Evolutionary conservation across 768 basidiomycete genomes (phyloP), one percentile per base, ranked within the genome.

Genomic region (Termitomyces bulborhizus): DNA sequence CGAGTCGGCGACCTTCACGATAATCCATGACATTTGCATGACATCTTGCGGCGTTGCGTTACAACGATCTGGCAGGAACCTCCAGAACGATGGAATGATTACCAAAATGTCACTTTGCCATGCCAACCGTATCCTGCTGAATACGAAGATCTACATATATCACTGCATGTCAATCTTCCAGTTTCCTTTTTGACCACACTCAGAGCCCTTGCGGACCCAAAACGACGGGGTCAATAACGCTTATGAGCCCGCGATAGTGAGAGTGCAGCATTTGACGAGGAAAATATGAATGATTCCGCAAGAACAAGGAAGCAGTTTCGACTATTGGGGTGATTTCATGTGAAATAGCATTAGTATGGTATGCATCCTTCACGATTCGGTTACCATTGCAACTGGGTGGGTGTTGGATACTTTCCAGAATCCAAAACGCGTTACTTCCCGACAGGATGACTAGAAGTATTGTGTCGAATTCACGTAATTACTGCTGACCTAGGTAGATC

Each of bases 401-500:
- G 21, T 13, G 34, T 24, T 36, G 16, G 8, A 29, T 45, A 4
- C 4, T 45, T 29, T 45, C 44, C 8, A 45, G 44, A 45, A 45
- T 27, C 21, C 13, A 24, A 5, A n/a, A 21, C 16, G 9, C 15
- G 26, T 26, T 49, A 16, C 24, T 37, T 15, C 24, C 13, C 21
- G 26, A n/a, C 7, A 46, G 11, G 18, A 11, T 18, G 21, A 6
- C 26, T n/a, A 37, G 36, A 16, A 9, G 27, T 6, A 36, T 26
- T n/a, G n/a, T 3, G 15, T 15, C 16, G 2, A 9, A 26, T 48
- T 27, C 8, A 36, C 37, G 26, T 49, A 39, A 50, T 56, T 34
- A 57, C 27, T 48, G 55, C 43, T 63, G 64, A 21, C 62, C 64
- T 44, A 85, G 66, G 53, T 71, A 69, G 59, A 76, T 83, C 54